Conservation (phyloP, 768 basidiomycete genomes). For the Chiua virens region DNA sequence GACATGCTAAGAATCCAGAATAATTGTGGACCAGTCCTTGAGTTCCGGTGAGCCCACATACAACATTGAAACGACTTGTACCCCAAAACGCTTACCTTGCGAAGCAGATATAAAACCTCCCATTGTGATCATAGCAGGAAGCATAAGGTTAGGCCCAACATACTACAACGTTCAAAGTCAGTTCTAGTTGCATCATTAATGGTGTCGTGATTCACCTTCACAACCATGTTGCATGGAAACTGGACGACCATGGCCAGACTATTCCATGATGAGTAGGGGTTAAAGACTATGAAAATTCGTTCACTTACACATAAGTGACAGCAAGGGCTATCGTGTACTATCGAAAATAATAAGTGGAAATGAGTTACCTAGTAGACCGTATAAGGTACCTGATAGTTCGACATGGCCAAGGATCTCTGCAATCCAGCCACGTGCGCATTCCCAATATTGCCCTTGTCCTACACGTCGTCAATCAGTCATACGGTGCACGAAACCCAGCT, state of each 20-base stretch:
- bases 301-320: too few species aligned
- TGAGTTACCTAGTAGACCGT: background rate
- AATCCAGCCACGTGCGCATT: slow-evolving; percentile 65
- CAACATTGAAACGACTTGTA: background rate
- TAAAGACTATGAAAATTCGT: too few species aligned
- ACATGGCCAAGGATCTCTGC: too few species aligned
- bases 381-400: slow-evolving; percentile 31
- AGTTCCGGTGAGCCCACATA: background rate
- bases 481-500: background rate
- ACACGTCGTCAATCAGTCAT: background rate
- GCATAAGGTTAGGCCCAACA: slow-evolving; percentile 53
- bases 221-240: slow-evolving; percentile 58
- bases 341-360: background rate
- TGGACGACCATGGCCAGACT: slow-evolving; percentile 54
- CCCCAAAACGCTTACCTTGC: slow-evolving; percentile 44
- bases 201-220: slow-evolving; percentile 38
- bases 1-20: too few species aligned
- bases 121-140: slow-evolving; percentile 59
- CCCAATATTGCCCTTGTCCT: slow-evolving; percentile 49
- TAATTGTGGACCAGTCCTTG: slow-evolving; percentile 47
- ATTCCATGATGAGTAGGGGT: background rate
- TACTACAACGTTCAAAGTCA: slow-evolving; percentile 25
- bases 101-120: slow-evolving; percentile 66
- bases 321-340: too few species aligned
- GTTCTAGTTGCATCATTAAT: background rate